These are phyloP conservation scores for Saksenaea vasiformis DNA, from an alignment of 371 early-diverging fungal genomes.

Conservation along the genomic window DNA sequence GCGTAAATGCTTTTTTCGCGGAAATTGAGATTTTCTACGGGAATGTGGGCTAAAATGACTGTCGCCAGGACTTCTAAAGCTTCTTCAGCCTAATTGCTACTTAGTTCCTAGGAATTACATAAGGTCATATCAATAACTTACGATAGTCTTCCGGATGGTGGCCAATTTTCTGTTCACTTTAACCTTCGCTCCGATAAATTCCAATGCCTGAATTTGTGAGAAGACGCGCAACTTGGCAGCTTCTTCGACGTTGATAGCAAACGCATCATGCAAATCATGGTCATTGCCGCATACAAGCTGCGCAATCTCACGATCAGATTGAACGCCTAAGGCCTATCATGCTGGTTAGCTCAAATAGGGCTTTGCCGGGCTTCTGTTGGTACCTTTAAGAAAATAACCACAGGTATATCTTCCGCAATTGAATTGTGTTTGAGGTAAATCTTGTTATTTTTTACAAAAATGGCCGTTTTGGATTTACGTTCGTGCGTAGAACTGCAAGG, in stretches of 20 bases:
- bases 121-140: slow-evolving; percentile 10
- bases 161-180: slow-evolving; percentile 67
- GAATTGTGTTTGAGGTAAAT: slow-evolving; percentile 97
- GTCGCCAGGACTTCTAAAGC: slow-evolving; percentile 91
- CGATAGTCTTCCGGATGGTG: slow-evolving; percentile 56
- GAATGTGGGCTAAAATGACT: slow-evolving; percentile 95
- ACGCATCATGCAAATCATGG: slow-evolving; percentile 77
- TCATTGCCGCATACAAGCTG: slow-evolving; percentile 93
- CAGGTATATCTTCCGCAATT: slow-evolving; percentile 92
- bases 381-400: slow-evolving; percentile 82
- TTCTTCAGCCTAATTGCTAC: slow-evolving; percentile 72
- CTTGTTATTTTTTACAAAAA: slow-evolving; percentile 79
- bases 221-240: slow-evolving; percentile 72
- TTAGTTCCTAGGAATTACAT: background rate
- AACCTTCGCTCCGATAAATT: slow-evolving; percentile 85
- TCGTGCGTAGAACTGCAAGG: slow-evolving; percentile 90
- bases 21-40: slow-evolving; percentile 89
- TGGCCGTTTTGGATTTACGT: slow-evolving; percentile 97
- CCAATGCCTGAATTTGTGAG: slow-evolving; percentile 93
- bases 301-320: slow-evolving; percentile 95
- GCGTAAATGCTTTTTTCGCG: slow-evolving; percentile 95
- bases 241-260: slow-evolving; percentile 94
- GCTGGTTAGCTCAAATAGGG: background rate
- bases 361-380: background rate
- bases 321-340: slow-evolving; percentile 91